Base-by-base conservation (phyloP, 2,329 filamentous ascomycete genomes). In the Chalaropsis ovoidea region DNA sequence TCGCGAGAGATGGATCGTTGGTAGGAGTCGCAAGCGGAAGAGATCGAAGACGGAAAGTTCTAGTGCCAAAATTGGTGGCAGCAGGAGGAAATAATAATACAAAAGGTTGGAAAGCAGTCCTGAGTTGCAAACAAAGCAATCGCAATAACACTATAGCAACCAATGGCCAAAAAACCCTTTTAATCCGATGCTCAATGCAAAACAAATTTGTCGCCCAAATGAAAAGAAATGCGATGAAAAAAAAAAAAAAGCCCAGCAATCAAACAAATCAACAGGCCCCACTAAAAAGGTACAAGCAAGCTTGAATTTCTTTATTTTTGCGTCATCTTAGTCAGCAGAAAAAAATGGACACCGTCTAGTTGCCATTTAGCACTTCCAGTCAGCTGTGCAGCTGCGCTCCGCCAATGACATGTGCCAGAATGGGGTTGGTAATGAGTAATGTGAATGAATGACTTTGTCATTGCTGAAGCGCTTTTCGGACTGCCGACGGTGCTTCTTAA, bases 241-340 rank as follows among this genome's bases (percentile, higher is more conserved):
- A 52, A 31, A 41, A 49, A 54, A 56, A 43, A 3, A 19, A 45
- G 17, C 19, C 52, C 41, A 60, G 35, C 42, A 31, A 42, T n/a
- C 10, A 62, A 27, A 31, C 35, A 63, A 58, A 62, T n/a, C 22
- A 62, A 54, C 6, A n/a, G 22, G 43, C 56, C 24, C 64, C 64
- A 66, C 60, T 45, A n/a, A 63, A 62, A 56, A 45, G 60, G 41
- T 54, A 4, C 1, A 47, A 17, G 52, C 45, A 27, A 35, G 24
- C 27, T 22, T 19, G 0, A 47, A 11, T 49, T 31, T 35, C 4
- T 42, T n/a, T 17, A 19, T 35, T 49, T 61, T 43, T 65, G 47
- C 65, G 62, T 67, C 62, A 65, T 67, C 39, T 65, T 65, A 65
- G 64, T 65, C 64, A 65, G 41, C 39, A 31, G 42, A 13, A 27